These are phyloP conservation scores for Xylaria nigripes DNA, from an alignment of 495 filamentous ascomycete species.

Conservation along the genomic window DNA sequence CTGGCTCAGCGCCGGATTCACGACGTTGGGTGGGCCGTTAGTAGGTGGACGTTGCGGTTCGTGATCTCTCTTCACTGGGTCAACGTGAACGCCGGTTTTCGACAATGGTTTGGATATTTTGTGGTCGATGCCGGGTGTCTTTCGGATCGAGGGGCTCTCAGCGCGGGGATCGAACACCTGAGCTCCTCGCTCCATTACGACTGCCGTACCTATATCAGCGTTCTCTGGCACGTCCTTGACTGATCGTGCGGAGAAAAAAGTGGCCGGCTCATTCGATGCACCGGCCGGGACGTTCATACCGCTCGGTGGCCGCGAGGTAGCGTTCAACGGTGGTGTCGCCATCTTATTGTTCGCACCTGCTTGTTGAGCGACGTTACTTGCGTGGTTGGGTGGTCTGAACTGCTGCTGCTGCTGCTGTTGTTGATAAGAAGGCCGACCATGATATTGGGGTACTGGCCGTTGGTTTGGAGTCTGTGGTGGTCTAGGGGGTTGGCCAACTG, in stretches of 20 bases:
- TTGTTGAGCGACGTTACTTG: constrained; percentile 27
- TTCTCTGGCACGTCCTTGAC: constrained; percentile 38
- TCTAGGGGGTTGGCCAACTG: constrained; percentile 21
- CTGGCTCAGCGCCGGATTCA: constrained; percentile 61
- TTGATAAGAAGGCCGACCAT: constrained; percentile 25
- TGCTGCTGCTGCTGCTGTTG: constrained; percentile 21
- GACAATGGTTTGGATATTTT: constrained; percentile 58
- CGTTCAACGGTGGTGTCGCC: constrained; percentile 18
- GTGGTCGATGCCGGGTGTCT: constrained; percentile 84
- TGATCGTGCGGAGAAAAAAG: constrained; percentile 73
- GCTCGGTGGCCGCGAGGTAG: neutral
- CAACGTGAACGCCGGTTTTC: constrained; percentile 36
- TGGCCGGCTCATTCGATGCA: constrained; percentile 30
- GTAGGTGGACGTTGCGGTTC: constrained; percentile 15
- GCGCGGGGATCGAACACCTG: constrained; percentile 70
- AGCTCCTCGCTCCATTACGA: constrained; percentile 35
- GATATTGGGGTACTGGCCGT: constrained; percentile 18
- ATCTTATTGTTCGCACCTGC: constrained; percentile 19
- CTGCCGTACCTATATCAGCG: constrained; percentile 18
- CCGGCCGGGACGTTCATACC: constrained; percentile 16
- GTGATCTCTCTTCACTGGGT: constrained; percentile 24
- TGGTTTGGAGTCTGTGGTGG: constrained; percentile 32
- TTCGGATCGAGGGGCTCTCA: constrained; percentile 80
- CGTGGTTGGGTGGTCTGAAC: constrained; percentile 23
- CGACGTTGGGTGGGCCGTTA: constrained; percentile 9